Evolutionary conservation across 2,329 filamentous ascomycete species (phyloP).

Genomic region (Paecilomyces formosus): DNA sequence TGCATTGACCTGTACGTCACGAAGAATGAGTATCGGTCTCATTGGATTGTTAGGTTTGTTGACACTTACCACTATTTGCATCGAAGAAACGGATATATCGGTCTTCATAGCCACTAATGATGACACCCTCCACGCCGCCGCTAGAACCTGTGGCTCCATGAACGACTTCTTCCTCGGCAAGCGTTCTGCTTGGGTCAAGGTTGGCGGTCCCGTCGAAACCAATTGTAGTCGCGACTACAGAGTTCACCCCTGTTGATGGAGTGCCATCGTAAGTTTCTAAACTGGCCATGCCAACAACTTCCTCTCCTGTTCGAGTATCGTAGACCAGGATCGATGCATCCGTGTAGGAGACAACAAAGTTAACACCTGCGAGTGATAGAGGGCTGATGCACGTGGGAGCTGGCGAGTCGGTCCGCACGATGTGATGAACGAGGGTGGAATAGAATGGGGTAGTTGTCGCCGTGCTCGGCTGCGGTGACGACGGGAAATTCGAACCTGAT

Average conservation of each 20-base stretch:
- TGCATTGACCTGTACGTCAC: slow-evolving; percentile 73
- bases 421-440: slow-evolving; percentile 80
- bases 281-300: slow-evolving; percentile 87
- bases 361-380: slow-evolving; percentile 71
- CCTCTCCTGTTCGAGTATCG: slow-evolving; percentile 85
- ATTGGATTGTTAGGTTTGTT: background rate
- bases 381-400: slow-evolving; percentile 92
- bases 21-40: slow-evolving; percentile 11
- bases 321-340: slow-evolving; percentile 88
- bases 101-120: slow-evolving; percentile 96
- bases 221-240: slow-evolving; percentile 78
- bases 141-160: slow-evolving; percentile 77
- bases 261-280: slow-evolving; percentile 90
- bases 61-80: slow-evolving; percentile 85
- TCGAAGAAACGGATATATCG: slow-evolving; percentile 95
- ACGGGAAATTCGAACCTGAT: slow-evolving; percentile 85
- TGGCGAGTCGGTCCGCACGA: slow-evolving; percentile 59
- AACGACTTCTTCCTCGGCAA: slow-evolving; percentile 64
- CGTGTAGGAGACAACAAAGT: slow-evolving; percentile 86
- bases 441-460: slow-evolving; percentile 81
- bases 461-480: slow-evolving; percentile 78
- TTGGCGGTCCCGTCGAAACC: slow-evolving; percentile 62
- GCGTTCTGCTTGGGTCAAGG: slow-evolving; percentile 54
- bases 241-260: slow-evolving; percentile 74
- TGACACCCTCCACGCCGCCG: slow-evolving; percentile 80